Percentiles rank a stretch among this genome's conserved stretches.
Conservation (phyloP, 2,329 filamentous ascomycete genomes). For the Aspergillus ibericus region DNA sequence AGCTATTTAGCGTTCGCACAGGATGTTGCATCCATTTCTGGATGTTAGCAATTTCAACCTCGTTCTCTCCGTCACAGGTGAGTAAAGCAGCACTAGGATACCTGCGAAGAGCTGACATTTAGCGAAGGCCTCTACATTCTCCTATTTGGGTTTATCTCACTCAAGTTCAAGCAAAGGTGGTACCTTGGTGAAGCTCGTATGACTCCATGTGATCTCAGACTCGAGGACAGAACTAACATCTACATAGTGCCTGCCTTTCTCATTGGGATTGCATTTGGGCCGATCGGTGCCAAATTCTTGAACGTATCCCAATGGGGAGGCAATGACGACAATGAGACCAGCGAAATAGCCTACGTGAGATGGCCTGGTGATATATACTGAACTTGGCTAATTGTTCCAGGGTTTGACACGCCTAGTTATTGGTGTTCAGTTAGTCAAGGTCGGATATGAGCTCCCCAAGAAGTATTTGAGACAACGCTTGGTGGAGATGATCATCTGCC, state of each 20-base stretch:
- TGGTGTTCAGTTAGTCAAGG: conserved; percentile 63
- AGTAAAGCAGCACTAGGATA: conserved; percentile 1
- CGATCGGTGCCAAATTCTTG: conserved; percentile 55
- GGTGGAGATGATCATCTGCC: conserved; percentile 56
- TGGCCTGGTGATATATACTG: neutral
- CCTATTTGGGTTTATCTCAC: conserved; percentile 34
- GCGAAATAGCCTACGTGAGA: conserved; percentile 45
- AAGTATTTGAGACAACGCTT: conserved; percentile 53
- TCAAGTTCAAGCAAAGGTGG: conserved; percentile 41
- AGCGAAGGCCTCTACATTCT: conserved; percentile 34
- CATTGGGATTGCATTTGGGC: conserved; percentile 57
- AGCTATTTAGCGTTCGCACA: conserved; percentile 5
- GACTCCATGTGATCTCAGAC: conserved; percentile 3
- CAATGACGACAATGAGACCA: conserved; percentile 32
- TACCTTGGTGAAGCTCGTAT: conserved; percentile 43
- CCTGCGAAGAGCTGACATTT: neutral
- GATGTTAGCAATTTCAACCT: conserved; percentile 38
- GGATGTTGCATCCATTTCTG: conserved; percentile 38
- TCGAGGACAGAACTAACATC: conserved; percentile 1
- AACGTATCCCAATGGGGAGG: conserved; percentile 44
- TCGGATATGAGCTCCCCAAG: conserved; percentile 61
- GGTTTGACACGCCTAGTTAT: conserved; percentile 61
- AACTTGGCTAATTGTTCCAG: conserved; percentile 21
- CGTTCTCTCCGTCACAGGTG: conserved; percentile 35
- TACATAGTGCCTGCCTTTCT: conserved; percentile 55